A percentile compares a stretch with the other conserved stretches of the same genome.
Evolutionary conservation across 2,329 filamentous ascomycete species (phyloP).

Genomic region (Chrysoporthe cubensis): DNA sequence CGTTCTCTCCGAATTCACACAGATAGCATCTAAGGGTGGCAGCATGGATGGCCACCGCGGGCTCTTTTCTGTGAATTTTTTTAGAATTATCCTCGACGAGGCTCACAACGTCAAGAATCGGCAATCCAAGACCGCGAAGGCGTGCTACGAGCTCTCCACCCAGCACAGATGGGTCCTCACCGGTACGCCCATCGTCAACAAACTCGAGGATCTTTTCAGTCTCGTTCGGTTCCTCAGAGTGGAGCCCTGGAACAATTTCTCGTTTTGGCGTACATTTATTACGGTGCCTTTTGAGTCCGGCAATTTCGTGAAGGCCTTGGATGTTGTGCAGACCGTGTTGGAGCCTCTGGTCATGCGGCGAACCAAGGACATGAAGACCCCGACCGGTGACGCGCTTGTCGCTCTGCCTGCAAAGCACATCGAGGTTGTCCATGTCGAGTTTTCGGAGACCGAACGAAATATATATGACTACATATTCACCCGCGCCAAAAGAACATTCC

Average conservation of each 20-base stretch:
- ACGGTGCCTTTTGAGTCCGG: conserved; percentile 96
- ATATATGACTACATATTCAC: conserved; percentile 92
- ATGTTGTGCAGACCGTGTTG: conserved; percentile 95
- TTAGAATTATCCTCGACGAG: conserved; percentile 93
- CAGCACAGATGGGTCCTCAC: conserved; percentile 92
- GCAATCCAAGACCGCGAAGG: conserved; percentile 90
- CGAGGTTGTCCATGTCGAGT: conserved; percentile 84
- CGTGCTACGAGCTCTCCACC: conserved; percentile 87
- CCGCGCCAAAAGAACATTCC: conserved; percentile 81
- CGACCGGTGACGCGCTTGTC: conserved; percentile 75
- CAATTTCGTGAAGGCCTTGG: conserved; percentile 88
- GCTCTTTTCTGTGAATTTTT: conserved; percentile 91
- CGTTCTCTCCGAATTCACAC: conserved; percentile 85
- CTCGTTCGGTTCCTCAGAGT: conserved; percentile 90
- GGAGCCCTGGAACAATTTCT: conserved; percentile 98
- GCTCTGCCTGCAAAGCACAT: conserved; percentile 79
- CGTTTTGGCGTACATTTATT: conserved; percentile 99
- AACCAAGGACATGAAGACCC: conserved; percentile 98
- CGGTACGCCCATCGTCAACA: conserved; percentile 95
- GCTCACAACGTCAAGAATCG: conserved; percentile 91
- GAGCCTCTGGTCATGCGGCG: conserved; percentile 93
- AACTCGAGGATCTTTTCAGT: conserved; percentile 91
- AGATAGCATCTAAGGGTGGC: conserved; percentile 69
- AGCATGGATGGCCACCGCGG: conserved; percentile 69
- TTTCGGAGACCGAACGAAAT: conserved; percentile 82